Evolutionary conservation across 192 early-diverging fungal genomes (phyloP).

Genomic region (Funneliformis mosseae): DNA sequence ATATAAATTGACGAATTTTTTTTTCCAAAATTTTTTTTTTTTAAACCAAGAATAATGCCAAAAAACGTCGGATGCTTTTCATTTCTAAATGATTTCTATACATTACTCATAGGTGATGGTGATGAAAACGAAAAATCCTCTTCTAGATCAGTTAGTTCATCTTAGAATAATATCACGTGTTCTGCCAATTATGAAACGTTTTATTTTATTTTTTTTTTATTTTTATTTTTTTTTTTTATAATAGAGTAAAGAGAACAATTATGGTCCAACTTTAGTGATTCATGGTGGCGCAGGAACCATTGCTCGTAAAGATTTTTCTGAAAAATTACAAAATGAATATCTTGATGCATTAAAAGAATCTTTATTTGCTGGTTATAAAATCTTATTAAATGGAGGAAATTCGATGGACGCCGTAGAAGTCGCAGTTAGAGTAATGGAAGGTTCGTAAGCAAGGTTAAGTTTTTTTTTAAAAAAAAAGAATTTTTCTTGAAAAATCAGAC

Average conservation of each 20-base stretch:
- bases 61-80: background rate
- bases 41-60: background rate
- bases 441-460: conserved; percentile 1
- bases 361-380: conserved; percentile 38
- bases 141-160: background rate
- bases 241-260: background rate
- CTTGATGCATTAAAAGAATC: conserved; percentile 37
- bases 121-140: background rate
- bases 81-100: background rate
- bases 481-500: background rate
- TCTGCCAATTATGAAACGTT: no score
- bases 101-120: background rate
- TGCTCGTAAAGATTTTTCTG: conserved; percentile 31
- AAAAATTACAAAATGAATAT: conserved; percentile 36
- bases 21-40: no score
- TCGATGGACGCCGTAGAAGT: conserved; percentile 44
- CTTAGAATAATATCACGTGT: background rate
- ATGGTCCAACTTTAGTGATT: conserved; percentile 35
- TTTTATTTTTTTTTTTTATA: background rate
- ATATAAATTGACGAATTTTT: no score
- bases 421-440: conserved; percentile 42
- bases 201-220: background rate
- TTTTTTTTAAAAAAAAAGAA: background rate
- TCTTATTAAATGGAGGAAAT: conserved; percentile 36
- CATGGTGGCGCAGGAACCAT: conserved; percentile 49